These are phyloP conservation scores for Paralagenidium karlingii DNA, from an alignment of 352 stramenopile species.

Conservation along the genomic window DNA sequence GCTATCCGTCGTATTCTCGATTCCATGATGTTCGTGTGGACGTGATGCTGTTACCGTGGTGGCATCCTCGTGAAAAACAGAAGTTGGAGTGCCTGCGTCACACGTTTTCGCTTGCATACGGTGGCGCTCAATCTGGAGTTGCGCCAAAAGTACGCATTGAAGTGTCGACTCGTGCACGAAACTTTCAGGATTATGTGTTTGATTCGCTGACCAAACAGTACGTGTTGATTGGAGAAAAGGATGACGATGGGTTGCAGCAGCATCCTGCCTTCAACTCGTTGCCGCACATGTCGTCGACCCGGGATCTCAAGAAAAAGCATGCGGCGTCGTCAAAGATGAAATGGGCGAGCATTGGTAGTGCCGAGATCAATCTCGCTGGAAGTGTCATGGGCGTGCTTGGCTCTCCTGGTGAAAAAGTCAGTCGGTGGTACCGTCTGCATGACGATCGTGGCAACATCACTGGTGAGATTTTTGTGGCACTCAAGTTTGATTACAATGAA, in stretches of 20 bases:
- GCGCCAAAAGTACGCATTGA: constrained; percentile 76
- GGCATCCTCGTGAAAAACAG: constrained; percentile 62
- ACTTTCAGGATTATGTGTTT: constrained; percentile 47
- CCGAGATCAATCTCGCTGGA: constrained; percentile 75
- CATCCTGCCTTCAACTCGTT: constrained; percentile 2
- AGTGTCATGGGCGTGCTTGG: constrained; percentile 73
- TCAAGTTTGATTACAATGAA: constrained; percentile 31
- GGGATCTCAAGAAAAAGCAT: constrained; percentile 30
- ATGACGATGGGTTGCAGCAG: constrained; percentile 26
- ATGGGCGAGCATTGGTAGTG: constrained; percentile 65
- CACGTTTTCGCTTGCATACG: constrained; percentile 72
- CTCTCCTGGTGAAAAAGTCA: constrained; percentile 45
- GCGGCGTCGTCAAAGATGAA: constrained; percentile 32
- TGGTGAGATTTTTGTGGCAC: constrained; percentile 69
- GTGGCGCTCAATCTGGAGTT: constrained; percentile 74
- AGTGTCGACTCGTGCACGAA: constrained; percentile 24
- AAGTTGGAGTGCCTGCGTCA: constrained; percentile 61
- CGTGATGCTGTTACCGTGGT: constrained; percentile 78
- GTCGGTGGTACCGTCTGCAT: constrained; percentile 74
- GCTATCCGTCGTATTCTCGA: constrained; percentile 59
- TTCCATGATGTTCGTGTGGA: constrained; percentile 80
- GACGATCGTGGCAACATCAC: constrained; percentile 67
- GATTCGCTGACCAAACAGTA: constrained; percentile 78
- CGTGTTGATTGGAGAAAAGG: constrained; percentile 35
- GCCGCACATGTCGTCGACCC: constrained; percentile 1